phyloP scores from a whole-genome alignment of 2,329 filamentous ascomycete genomes.

The Talaromyces sp. region DNA sequence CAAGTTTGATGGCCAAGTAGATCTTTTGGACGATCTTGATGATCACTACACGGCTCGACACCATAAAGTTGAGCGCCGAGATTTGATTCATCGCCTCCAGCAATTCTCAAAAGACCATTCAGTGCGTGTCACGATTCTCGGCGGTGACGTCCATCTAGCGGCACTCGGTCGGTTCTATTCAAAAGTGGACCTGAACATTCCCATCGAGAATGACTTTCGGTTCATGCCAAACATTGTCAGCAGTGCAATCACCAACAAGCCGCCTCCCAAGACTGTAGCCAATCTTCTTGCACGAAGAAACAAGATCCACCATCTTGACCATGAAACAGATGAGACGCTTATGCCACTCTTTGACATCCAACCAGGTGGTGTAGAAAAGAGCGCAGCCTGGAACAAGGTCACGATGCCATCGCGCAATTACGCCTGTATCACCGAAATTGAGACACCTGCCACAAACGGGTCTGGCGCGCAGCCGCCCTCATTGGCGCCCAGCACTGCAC shows the following conservation, averaged over 20 bases:
- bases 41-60: constrained; percentile 83
- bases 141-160: constrained; percentile 63
- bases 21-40: constrained; percentile 63
- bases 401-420: constrained; percentile 75
- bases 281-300: constrained; percentile 61
- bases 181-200: constrained; percentile 55
- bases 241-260: constrained; percentile 66
- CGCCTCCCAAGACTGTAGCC: constrained; percentile 62
- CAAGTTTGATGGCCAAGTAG: constrained; percentile 76
- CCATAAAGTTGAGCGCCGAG: constrained; percentile 82
- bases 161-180: constrained; percentile 64
- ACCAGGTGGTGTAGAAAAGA: constrained; percentile 59
- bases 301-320: constrained; percentile 63
- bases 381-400: constrained; percentile 70
- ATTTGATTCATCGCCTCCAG: constrained; percentile 66
- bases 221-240: constrained; percentile 65
- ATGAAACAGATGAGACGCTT: constrained; percentile 62
- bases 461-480: constrained; percentile 15
- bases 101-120: constrained; percentile 54
- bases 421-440: constrained; percentile 58
- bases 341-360: constrained; percentile 62
- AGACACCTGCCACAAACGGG: constrained; percentile 27
- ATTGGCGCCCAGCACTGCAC: constrained; percentile 26
- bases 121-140: constrained; percentile 60
- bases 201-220: constrained; percentile 57